Evolutionary conservation across 1,139 yeast species (phyloP).

Genomic region (Zhuliangozyma parablackwelliae): DNA sequence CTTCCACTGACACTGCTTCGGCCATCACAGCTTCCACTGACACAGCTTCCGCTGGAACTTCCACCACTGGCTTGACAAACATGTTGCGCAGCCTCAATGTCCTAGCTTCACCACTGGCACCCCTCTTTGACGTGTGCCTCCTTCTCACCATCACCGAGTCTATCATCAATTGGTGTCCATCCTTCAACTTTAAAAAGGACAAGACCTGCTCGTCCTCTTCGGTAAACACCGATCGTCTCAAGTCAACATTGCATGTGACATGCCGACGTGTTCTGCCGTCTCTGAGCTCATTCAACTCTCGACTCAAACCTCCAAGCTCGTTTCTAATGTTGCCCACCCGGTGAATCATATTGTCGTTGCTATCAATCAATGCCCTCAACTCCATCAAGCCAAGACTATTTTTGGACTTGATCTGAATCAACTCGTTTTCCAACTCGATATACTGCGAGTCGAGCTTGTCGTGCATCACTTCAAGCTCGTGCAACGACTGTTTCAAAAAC

Average conservation of each 20-base stretch:
- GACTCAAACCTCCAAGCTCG: conserved; percentile 2
- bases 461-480: conserved; percentile 6
- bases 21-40: not conserved
- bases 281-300: conserved; percentile 1
- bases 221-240: not conserved
- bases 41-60: no score
- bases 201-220: conserved; percentile 1
- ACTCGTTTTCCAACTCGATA: conserved; percentile 3
- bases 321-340: conserved; percentile 5
- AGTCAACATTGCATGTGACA: not conserved
- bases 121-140: no score
- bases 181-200: not conserved
- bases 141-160: no score
- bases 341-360: conserved; percentile 5
- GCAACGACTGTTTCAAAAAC: conserved; percentile 1
- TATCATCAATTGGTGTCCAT: no score
- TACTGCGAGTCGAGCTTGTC: conserved; percentile 3
- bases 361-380: conserved; percentile 3
- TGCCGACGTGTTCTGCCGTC: not conserved
- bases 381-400: conserved; percentile 7
- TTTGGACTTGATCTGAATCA: conserved; percentile 4
- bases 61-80: no score
- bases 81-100: no score
- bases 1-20: no score
- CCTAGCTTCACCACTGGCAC: no score